phyloP scores from a whole-genome alignment of 1,284 basidiomycete species.

The Pascua guehoae region DNA sequence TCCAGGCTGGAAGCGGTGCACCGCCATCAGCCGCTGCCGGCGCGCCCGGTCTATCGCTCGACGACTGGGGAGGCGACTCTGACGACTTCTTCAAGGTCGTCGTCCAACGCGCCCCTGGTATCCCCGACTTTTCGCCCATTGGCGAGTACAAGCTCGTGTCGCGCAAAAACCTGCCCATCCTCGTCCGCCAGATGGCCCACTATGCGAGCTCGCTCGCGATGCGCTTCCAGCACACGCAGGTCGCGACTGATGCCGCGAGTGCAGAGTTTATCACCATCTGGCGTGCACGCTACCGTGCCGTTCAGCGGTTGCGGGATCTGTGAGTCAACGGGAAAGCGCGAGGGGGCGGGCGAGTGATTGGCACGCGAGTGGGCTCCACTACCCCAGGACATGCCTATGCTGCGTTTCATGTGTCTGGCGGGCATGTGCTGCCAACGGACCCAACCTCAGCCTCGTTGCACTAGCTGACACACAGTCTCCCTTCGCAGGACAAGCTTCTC shows the following conservation, averaged over 20 bases:
- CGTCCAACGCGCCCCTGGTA: conserved; percentile 76
- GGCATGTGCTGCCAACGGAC: too few relatives aligned
- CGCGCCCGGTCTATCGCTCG: conserved; percentile 2
- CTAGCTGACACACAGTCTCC: too few relatives aligned
- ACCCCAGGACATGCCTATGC: too few relatives aligned
- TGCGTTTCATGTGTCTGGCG: too few relatives aligned
- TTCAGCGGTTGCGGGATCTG: conserved; percentile 60
- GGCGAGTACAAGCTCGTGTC: conserved; percentile 91
- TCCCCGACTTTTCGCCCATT: conserved; percentile 86
- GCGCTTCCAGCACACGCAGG: conserved; percentile 64
- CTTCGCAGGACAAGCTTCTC: too few relatives aligned
- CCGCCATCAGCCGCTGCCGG: background rate
- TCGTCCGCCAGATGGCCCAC: conserved; percentile 79
- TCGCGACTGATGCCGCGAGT: conserved; percentile 62
- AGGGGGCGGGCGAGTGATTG: too few relatives aligned
- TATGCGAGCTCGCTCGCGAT: conserved; percentile 83
- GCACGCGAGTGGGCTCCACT: too few relatives aligned
- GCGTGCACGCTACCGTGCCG: conserved; percentile 72
- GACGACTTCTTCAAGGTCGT: conserved; percentile 82
- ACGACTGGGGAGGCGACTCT: conserved; percentile 32
- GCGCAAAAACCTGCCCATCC: conserved; percentile 70
- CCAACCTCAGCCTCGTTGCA: too few relatives aligned
- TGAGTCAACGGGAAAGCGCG: conserved; percentile 29
- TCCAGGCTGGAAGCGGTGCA: background rate
- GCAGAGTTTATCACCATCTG: conserved; percentile 85